Conservation (phyloP, 2,329 filamentous ascomycete species). For the Onygenales sp. region DNA sequence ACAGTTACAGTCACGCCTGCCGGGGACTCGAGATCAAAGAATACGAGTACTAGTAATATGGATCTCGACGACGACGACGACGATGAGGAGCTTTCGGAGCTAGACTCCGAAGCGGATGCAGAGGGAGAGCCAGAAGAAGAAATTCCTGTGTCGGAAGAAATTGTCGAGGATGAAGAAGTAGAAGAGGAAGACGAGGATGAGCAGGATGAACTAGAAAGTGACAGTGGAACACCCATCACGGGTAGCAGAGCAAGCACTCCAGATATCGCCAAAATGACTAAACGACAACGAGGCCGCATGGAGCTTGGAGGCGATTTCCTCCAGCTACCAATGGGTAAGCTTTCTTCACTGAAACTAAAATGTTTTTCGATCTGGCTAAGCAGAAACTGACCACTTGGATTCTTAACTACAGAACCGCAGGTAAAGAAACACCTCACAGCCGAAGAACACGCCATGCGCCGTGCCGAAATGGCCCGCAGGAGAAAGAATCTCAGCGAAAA, state of each 20-base stretch:
- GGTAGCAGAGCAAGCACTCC: slow-evolving; percentile 49
- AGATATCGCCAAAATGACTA: slow-evolving; percentile 57
- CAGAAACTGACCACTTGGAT: not conserved
- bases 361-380: not conserved
- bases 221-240: slow-evolving; percentile 35
- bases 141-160: slow-evolving; percentile 30
- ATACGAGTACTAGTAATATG: slow-evolving; percentile 40
- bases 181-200: slow-evolving; percentile 33
- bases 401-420: slow-evolving; percentile 46
- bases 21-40: slow-evolving; percentile 28
- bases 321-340: slow-evolving; percentile 47
- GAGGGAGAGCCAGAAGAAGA: slow-evolving; percentile 42
- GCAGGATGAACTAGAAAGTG: slow-evolving; percentile 34
- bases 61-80: slow-evolving; percentile 41
- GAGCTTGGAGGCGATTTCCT: slow-evolving; percentile 44
- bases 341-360: not conserved
- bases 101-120: slow-evolving; percentile 37
- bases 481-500: slow-evolving; percentile 67
- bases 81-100: slow-evolving; percentile 38
- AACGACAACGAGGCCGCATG: slow-evolving; percentile 53
- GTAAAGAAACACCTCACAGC: slow-evolving; percentile 64
- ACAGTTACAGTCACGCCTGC: slow-evolving; percentile 26
- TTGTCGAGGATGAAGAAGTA: slow-evolving; percentile 26
- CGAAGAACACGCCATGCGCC: slow-evolving; percentile 63
- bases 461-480: slow-evolving; percentile 63